These are phyloP conservation scores for Apiospora rasikravindrae DNA, from an alignment of 2,329 filamentous ascomycete species.

Conservation along the genomic window DNA sequence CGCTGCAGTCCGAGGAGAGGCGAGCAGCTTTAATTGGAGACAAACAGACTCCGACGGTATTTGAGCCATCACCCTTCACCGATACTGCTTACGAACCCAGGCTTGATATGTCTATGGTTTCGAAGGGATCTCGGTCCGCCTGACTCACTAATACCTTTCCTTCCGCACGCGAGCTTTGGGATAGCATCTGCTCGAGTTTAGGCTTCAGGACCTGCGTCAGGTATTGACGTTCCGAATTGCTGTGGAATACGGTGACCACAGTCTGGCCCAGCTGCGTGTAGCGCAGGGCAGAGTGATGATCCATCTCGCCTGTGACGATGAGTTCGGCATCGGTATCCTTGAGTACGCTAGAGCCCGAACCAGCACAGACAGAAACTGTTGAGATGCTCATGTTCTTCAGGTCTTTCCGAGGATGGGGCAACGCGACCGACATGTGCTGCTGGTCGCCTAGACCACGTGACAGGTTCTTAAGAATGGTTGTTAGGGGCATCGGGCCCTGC, in stretches of 20 bases:
- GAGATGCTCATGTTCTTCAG: conserved; percentile 51
- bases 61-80: conserved; percentile 20
- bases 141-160: conserved; percentile 75
- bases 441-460: conserved; percentile 73
- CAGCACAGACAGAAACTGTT: conserved; percentile 86
- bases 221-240: conserved; percentile 89
- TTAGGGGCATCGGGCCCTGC: conserved; percentile 43
- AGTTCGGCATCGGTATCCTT: conserved; percentile 75
- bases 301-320: conserved; percentile 90
- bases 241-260: conserved; percentile 88
- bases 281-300: conserved; percentile 87
- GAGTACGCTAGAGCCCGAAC: conserved; percentile 81
- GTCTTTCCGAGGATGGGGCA: conserved; percentile 55
- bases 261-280: conserved; percentile 83
- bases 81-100: conserved; percentile 32
- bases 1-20: conserved; percentile 46
- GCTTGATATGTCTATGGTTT: conserved; percentile 64
- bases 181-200: conserved; percentile 66
- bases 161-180: conserved; percentile 49
- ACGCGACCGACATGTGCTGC: conserved; percentile 54
- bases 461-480: conserved; percentile 56
- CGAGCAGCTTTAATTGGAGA: conserved; percentile 35
- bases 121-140: conserved; percentile 86
- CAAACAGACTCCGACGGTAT: conserved; percentile 27
- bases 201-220: conserved; percentile 72